A percentile compares a stretch with the other conserved stretches of the same genome.
These are phyloP conservation scores for Glycine soja DNA, from an alignment of 306 rosid species.

Conservation along the genomic window DNA sequence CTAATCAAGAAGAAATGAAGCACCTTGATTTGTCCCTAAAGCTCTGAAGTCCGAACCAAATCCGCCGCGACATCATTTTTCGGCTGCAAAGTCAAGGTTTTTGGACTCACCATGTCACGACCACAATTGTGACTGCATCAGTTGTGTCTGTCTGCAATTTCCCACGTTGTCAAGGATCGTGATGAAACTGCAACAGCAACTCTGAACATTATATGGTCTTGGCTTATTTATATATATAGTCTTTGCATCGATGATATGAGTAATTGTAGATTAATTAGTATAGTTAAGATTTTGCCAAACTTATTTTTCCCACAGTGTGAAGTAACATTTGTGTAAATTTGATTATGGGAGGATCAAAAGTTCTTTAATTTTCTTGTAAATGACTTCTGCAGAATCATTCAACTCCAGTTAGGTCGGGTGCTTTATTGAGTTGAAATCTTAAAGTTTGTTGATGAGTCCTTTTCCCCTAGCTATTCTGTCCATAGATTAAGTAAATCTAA, in stretches of 20 bases:
- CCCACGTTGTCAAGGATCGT: too few species aligned
- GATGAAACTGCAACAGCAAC: too few species aligned
- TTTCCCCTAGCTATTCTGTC: constrained; percentile 19
- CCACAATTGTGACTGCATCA: too few species aligned
- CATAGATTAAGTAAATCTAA: constrained; percentile 25
- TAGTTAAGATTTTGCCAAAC: constrained; percentile 42
- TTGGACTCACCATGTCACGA: neutral
- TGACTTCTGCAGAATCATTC: constrained; percentile 41
- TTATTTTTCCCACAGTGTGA: constrained; percentile 41
- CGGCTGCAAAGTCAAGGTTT: neutral
- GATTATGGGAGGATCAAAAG: constrained; percentile 40
- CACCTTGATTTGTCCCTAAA: constrained; percentile 77
- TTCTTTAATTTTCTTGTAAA: constrained; percentile 33
- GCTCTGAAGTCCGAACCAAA: constrained; percentile 57
- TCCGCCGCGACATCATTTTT: neutral
- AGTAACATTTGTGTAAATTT: constrained; percentile 50
- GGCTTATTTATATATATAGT: too few species aligned
- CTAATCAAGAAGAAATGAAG: constrained; percentile 60
- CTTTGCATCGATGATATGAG: neutral
- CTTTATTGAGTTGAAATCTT: constrained; percentile 44
- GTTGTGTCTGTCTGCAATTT: too few species aligned
- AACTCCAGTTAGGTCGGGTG: constrained; percentile 35
- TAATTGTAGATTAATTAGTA: constrained; percentile 15
- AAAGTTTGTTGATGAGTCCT: constrained; percentile 39
- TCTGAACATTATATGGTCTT: constrained; percentile 28